phyloP scores from a whole-genome alignment of 352 stramenopile genomes.

The Pseudoperonospora humuli region DNA sequence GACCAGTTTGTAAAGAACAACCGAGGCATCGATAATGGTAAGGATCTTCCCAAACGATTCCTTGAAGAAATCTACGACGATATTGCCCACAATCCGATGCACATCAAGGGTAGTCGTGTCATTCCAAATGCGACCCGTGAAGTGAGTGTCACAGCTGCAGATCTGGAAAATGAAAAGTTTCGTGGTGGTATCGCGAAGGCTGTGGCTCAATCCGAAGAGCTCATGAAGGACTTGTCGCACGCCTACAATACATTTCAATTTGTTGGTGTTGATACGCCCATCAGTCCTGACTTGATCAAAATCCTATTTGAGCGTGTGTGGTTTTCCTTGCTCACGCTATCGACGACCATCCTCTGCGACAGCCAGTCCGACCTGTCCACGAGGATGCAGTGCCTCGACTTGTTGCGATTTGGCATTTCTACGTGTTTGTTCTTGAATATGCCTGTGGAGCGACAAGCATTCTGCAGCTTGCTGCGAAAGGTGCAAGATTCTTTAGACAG shows the following conservation, averaged over 20 bases:
- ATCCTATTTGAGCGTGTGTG: constrained; percentile 91
- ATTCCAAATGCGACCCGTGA: constrained; percentile 40
- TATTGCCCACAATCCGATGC: constrained; percentile 90
- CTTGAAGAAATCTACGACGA: constrained; percentile 96
- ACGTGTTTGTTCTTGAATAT: no score
- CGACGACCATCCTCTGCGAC: constrained; percentile 78
- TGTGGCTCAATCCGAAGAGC: constrained; percentile 72
- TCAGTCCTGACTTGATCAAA: constrained; percentile 89
- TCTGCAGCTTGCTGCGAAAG: no score
- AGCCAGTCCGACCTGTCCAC: constrained; percentile 69
- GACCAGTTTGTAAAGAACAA: no score
- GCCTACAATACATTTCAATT: constrained; percentile 86
- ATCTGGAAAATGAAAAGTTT: constrained; percentile 78
- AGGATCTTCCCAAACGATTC: no score
- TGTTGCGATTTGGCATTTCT: no score
- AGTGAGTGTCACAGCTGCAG: constrained; percentile 30
- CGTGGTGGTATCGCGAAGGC: constrained; percentile 54
- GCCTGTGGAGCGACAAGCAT: no score
- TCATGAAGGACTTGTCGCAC: constrained; percentile 78
- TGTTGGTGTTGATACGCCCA: constrained; percentile 84
- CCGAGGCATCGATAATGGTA: no score
- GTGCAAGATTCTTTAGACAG: no score
- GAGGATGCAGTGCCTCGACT: constrained; percentile 73
- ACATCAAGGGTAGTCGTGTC: constrained; percentile 72
- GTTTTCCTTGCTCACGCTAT: constrained; percentile 89